Base-by-base conservation (phyloP, 2,329 filamentous ascomycete genomes). In the Pyrenochaeta sp. region DNA sequence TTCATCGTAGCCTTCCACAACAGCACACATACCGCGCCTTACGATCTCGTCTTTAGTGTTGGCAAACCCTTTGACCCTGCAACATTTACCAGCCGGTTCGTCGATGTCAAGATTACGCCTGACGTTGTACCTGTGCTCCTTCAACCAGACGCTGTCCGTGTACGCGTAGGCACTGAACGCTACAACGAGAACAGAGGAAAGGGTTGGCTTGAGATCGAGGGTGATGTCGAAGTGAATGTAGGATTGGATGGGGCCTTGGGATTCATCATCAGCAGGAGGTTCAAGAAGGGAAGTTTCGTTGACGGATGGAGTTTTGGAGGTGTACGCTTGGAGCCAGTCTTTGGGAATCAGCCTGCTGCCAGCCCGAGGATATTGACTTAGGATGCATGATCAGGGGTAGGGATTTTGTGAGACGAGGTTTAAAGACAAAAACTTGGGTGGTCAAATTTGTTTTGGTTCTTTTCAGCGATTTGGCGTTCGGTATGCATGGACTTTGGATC, bases 301-400 rank as follows among this genome's bases (percentile, higher is more conserved):
- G 66, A 66, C 48, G 70, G 70, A 0, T 73, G 68, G 68, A 69
- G 60, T 38, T 72, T 73, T 57, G 69, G 69, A 0, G 70, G 70
- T 1, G 66, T 73, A 23, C 56, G 65, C 31, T 26, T 73, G 41
- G 60, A 72, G 49, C 69, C 69, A 1, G 53, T 70, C 6, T 69
- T 70, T 51, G 60, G 51, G 8, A 49, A 43, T 26, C 13, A n/a
- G 18, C 19, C 19, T 21, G 24, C 43, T n/a, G 48, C 29, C 2
- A 53, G 44, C 39, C 51, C 47, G 18, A 38, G 41, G 49, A 24
- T 40, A 3, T 14, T 34, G 38, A 40, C 30, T 7, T 48, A 26
- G 20, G 6, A n/a, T 26, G 7, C 3, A 19, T 19, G n/a, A n/a
- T n/a, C n/a, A n/a, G n/a, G n/a, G n/a, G n/a, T n/a, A n/a, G n/a